Conservation (phyloP, 805 yeast genomes). For the Candida tammaniensis region DNA sequence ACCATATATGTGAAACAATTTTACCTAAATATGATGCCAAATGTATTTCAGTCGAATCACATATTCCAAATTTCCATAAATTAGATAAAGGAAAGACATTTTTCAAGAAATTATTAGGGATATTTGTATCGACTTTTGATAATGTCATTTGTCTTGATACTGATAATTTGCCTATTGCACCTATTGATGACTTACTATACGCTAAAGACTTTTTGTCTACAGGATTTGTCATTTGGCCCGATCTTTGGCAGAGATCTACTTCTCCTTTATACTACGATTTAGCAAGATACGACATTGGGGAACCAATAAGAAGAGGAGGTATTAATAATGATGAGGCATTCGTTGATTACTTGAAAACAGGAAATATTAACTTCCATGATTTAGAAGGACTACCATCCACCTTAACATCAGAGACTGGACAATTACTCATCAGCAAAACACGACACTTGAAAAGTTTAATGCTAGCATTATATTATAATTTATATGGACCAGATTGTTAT, state of each 20-base stretch:
- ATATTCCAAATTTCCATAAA: constrained; percentile 22
- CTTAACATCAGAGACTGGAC: constrained; percentile 33
- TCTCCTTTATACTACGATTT: constrained; percentile 33
- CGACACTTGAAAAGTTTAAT: constrained; percentile 28
- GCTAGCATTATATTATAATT: constrained; percentile 34
- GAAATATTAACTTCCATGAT: constrained; percentile 28
- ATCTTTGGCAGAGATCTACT: constrained; percentile 31
- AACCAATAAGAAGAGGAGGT: constrained; percentile 27
- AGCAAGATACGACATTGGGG: constrained; percentile 28
- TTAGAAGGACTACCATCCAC: constrained; percentile 28
- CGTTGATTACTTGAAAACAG: constrained; percentile 18
- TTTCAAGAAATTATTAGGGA: constrained; percentile 29
- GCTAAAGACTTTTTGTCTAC: constrained; percentile 23
- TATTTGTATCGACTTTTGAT: constrained; percentile 32
- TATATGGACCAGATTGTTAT: constrained; percentile 26
- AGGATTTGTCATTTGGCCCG: constrained; percentile 35
- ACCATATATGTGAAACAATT: constrained; percentile 40
- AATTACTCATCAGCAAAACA: constrained; percentile 32
- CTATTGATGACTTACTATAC: constrained; percentile 25
- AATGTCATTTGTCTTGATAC: constrained; percentile 32
- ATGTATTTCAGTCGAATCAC: constrained; percentile 48
- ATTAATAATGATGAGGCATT: constrained; percentile 23
- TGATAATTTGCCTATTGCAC: constrained; percentile 30
- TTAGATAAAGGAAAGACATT: constrained; percentile 15
- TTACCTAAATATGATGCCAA: constrained; percentile 60